Percentiles rank a stretch among this genome's conserved stretches.
These are phyloP conservation scores for Fagopyrum tataricum DNA, from an alignment of 148 eudicot species.

Conservation along the genomic window DNA sequence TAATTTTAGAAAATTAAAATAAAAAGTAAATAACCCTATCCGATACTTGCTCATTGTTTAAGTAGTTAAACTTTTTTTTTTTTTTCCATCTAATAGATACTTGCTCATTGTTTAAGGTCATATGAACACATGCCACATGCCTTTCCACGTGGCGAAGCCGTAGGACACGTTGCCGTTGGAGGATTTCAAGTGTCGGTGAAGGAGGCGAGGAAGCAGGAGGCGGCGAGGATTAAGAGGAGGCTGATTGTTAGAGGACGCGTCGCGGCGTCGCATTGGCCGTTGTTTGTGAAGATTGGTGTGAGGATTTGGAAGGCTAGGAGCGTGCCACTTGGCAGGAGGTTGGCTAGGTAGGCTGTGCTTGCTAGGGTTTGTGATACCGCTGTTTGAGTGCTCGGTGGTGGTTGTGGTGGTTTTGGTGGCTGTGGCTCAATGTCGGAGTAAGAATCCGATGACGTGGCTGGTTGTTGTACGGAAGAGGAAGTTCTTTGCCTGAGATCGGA, in stretches of 20 bases:
- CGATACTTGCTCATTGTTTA: too few relatives aligned
- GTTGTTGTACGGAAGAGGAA: conserved; percentile 4
- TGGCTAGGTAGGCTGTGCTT: conserved; percentile 41
- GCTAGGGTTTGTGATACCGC: conserved; percentile 22
- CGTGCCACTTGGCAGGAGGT: conserved; percentile 66
- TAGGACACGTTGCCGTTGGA: conserved; percentile 63
- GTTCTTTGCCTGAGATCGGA: conserved; percentile 5
- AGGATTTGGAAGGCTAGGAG: conserved; percentile 57
- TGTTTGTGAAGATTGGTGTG: conserved; percentile 50
- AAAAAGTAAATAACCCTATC: too few relatives aligned
- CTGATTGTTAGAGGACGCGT: conserved; percentile 22
- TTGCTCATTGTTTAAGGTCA: too few relatives aligned
- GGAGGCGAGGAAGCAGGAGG: conserved; percentile 44
- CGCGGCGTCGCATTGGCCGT: conserved; percentile 39
- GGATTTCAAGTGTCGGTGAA: conserved; percentile 54
- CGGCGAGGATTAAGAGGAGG: conserved; percentile 28
- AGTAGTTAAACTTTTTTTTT: too few relatives aligned
- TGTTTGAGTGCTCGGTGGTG: neutral
- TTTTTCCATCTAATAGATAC: too few relatives aligned
- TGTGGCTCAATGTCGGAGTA: neutral
- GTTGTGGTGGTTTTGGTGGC: neutral
- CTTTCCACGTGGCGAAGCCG: conserved; percentile 51
- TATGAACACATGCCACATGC: too few relatives aligned
- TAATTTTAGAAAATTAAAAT: too few relatives aligned
- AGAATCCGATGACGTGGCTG: neutral